Percentiles rank a stretch among this genome's conserved stretches.
Evolutionary conservation across 805 yeast genomes (phyloP).

Genomic region (Hanseniaspora thailandica): DNA sequence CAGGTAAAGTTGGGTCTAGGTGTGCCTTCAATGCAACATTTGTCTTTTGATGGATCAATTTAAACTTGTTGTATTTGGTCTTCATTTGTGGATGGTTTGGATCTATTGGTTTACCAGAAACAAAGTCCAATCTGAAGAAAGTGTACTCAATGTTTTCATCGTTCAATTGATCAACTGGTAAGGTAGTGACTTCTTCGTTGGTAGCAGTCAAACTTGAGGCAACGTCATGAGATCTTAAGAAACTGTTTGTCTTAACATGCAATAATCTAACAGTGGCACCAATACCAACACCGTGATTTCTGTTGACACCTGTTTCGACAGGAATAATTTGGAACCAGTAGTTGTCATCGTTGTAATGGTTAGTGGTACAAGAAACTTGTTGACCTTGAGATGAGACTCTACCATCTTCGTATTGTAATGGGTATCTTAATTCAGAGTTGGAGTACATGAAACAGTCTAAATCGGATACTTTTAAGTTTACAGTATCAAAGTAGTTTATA

Average conservation of each 20-base stretch:
- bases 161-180: conserved; percentile 46
- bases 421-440: conserved; percentile 38
- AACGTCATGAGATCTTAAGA: conserved; percentile 80
- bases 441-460: conserved; percentile 77
- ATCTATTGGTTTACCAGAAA: conserved; percentile 37
- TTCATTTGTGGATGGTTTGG: conserved; percentile 31
- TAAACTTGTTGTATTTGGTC: conserved; percentile 59
- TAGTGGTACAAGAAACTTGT: conserved; percentile 63
- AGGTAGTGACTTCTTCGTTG: conserved; percentile 86
- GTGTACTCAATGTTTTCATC: conserved; percentile 56
- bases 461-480: conserved; percentile 70
- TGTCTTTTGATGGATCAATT: conserved; percentile 70
- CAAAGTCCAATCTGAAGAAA: conserved; percentile 58
- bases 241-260: conserved; percentile 73
- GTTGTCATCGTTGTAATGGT: conserved; percentile 43
- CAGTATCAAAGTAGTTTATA: conserved; percentile 61
- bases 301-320: conserved; percentile 33
- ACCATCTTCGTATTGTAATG: conserved; percentile 91
- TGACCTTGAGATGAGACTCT: conserved; percentile 89
- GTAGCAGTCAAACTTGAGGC: conserved; percentile 88
- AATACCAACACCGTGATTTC: conserved; percentile 45
- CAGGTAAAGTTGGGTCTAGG: conserved; percentile 71
- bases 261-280: conserved; percentile 67
- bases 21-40: conserved; percentile 93
- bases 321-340: conserved; percentile 85